Evolutionary conservation across 2,329 filamentous ascomycete genomes (phyloP).

Genomic region (Dendrostoma leiphaemia): DNA sequence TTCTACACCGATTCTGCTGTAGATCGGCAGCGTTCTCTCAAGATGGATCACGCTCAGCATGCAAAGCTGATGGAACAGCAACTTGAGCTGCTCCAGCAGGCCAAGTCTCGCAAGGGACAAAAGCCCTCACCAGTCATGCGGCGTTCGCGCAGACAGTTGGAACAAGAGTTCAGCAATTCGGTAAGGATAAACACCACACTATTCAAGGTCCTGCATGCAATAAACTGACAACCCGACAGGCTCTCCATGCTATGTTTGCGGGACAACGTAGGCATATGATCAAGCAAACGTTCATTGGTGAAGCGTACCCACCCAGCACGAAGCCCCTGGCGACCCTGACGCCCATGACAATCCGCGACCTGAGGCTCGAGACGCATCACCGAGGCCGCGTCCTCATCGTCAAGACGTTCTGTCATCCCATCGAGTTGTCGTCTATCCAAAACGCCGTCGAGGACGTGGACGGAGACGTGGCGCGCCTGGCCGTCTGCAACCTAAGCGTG

Average conservation of each 20-base stretch:
- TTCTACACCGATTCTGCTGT: too few species aligned
- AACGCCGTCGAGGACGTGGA: slow-evolving; percentile 70
- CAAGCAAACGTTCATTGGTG: slow-evolving; percentile 1
- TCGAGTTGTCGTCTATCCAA: slow-evolving; percentile 4
- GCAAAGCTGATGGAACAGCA: slow-evolving; percentile 43
- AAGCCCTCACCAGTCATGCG: slow-evolving; percentile 57
- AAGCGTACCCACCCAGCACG: slow-evolving; percentile 16
- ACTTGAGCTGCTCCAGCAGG: slow-evolving; percentile 64
- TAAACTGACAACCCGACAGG: background rate
- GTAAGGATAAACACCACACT: background rate
- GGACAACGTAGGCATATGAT: background rate
- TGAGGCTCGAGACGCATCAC: slow-evolving; percentile 20
- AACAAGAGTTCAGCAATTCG: background rate
- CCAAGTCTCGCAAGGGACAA: slow-evolving; percentile 5
- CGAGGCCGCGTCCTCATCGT: slow-evolving; percentile 16
- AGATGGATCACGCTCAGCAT: too few species aligned
- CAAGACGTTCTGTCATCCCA: slow-evolving; percentile 8
- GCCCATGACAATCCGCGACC: slow-evolving; percentile 10
- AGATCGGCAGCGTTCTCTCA: too few species aligned
- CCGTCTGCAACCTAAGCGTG: slow-evolving; percentile 48
- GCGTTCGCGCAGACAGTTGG: slow-evolving; percentile 47
- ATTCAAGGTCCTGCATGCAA: background rate
- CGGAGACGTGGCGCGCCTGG: slow-evolving; percentile 73
- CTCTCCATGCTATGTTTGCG: too few species aligned
- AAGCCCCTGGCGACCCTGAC: slow-evolving; percentile 6